These are phyloP conservation scores for Sphagnum fallax DNA, from an alignment of 228 moss, liverwort and hornwort species.

Conservation along the genomic window DNA sequence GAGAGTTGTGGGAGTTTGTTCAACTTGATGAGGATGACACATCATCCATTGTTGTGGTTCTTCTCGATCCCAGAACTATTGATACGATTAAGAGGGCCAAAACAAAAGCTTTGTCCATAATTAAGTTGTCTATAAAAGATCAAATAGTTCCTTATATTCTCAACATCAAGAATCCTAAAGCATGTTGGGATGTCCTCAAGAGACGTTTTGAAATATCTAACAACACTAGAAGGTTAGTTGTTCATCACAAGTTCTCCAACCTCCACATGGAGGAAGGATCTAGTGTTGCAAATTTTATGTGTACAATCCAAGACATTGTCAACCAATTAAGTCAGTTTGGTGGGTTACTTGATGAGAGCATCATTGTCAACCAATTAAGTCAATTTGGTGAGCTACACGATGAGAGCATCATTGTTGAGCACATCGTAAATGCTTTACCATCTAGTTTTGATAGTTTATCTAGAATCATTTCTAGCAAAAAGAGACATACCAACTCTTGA, in stretches of 20 bases:
- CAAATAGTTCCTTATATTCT: not conserved
- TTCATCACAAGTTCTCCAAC: not conserved
- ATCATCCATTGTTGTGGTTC: too few relatives aligned
- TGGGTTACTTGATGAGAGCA: not conserved
- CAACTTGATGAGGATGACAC: too few relatives aligned
- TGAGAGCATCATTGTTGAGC: not conserved
- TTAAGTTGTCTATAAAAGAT: constrained; percentile 1
- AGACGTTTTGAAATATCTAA: not conserved
- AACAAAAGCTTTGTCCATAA: not conserved
- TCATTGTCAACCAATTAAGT: too few relatives aligned
- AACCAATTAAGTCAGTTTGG: not conserved
- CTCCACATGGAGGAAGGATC: not conserved
- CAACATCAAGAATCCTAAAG: not conserved
- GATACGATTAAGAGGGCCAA: not conserved
- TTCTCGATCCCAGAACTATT: not conserved
- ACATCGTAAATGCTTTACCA: not conserved
- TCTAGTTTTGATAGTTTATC: not conserved
- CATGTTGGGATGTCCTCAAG: not conserved
- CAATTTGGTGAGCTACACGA: too few relatives aligned
- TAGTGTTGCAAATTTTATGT: not conserved
- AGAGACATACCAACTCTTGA: not conserved
- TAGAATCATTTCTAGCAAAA: not conserved
- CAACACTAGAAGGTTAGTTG: not conserved
- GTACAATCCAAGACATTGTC: not conserved
- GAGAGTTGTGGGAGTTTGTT: not conserved